Conservation (phyloP, 208 protist genomes). For the Trypanosoma conorhini region DNA sequence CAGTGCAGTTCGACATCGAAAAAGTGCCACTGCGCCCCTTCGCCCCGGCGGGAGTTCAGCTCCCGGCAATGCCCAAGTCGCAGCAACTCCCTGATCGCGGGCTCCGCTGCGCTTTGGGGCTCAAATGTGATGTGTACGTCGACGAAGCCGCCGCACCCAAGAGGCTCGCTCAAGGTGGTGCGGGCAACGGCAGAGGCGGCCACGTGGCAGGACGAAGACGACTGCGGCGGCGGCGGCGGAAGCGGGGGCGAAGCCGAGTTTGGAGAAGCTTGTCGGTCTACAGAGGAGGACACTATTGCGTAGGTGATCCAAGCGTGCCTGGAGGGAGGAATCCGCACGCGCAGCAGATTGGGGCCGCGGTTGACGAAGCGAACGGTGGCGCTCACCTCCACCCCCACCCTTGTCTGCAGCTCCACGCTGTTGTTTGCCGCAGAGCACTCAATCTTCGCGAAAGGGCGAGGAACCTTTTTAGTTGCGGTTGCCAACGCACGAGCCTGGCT, state of each 20-base stretch:
- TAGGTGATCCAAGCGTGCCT: constrained; percentile 76
- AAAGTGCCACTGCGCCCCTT: constrained; percentile 80
- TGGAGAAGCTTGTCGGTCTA: constrained; percentile 29
- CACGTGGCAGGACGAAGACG: constrained; percentile 2
- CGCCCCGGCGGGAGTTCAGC: constrained; percentile 63
- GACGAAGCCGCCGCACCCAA: constrained; percentile 82
- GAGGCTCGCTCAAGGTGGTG: constrained; percentile 17
- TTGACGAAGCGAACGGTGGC: constrained; percentile 75
- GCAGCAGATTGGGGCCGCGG: constrained; percentile 48
- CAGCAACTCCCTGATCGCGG: constrained; percentile 45
- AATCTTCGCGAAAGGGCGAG: constrained; percentile 26
- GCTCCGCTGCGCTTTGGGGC: constrained; percentile 50
- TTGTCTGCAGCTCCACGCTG: constrained; percentile 40
- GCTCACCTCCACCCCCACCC: constrained; percentile 27
- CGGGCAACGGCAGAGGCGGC: neutral
- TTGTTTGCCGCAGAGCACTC: constrained; percentile 55
- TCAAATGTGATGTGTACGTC: constrained; percentile 74
- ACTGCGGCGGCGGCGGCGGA: neutral
- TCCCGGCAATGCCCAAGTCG: constrained; percentile 73
- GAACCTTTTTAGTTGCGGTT: neutral
- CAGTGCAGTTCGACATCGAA: constrained; percentile 57
- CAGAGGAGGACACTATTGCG: constrained; percentile 36
- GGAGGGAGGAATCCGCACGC: constrained; percentile 59
- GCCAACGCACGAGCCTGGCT: neutral
- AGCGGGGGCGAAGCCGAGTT: neutral